phyloP scores from a whole-genome alignment of 148 eudicot genomes.

The Rhododendron kiyosumense region DNA sequence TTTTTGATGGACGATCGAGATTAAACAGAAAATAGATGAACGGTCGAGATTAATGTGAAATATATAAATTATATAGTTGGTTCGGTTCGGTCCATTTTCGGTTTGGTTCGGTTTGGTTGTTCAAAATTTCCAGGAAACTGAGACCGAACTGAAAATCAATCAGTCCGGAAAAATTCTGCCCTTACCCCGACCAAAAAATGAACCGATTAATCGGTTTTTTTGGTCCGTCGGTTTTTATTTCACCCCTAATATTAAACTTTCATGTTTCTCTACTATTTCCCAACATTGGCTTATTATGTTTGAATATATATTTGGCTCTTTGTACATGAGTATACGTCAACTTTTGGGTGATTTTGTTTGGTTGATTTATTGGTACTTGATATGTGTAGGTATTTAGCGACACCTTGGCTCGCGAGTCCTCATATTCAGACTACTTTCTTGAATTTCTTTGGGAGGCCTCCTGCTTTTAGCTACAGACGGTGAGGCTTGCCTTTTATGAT shows the following conservation, averaged over 20 bases:
- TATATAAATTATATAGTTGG: too few species aligned
- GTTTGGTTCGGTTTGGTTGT: too few species aligned
- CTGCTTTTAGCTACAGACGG: constrained; percentile 67
- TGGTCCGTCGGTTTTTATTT: too few species aligned
- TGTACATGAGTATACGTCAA: neutral
- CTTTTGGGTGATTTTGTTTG: neutral
- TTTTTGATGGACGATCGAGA: too few species aligned
- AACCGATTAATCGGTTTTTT: too few species aligned
- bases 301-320: neutral
- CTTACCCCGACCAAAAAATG: too few species aligned
- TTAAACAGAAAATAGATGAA: too few species aligned
- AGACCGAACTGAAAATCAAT: too few species aligned
- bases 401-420: constrained; percentile 96
- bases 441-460: constrained; percentile 74
- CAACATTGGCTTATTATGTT: neutral
- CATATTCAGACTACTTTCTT: constrained; percentile 82
- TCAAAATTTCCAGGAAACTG: too few species aligned
- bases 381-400: constrained; percentile 64
- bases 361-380: neutral
- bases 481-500: constrained; percentile 13
- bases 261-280: neutral
- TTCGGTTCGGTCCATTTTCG: too few species aligned
- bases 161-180: too few species aligned
- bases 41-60: too few species aligned
- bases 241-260: neutral